phyloP scores from a whole-genome alignment of 1,139 yeast species.

The Suhomyces coccinellae region DNA sequence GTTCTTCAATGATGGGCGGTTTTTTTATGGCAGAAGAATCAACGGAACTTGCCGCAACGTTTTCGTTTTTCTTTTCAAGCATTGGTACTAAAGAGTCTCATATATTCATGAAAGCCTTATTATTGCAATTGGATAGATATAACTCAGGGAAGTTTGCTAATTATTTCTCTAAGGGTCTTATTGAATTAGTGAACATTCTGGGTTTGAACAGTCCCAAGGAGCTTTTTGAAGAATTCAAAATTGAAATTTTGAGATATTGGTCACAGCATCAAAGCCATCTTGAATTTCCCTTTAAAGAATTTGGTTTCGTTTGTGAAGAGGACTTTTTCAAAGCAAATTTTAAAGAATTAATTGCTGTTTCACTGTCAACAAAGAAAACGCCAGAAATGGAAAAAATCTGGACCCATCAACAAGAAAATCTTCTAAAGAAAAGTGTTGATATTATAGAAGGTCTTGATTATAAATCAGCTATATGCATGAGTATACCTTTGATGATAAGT shows the following conservation, averaged over 20 bases:
- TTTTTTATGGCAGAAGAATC: conserved; percentile 38
- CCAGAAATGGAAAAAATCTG: conserved; percentile 7
- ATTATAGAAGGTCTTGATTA: neutral
- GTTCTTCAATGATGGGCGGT: conserved; percentile 30
- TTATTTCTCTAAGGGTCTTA: conserved; percentile 30
- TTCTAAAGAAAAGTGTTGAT: neutral
- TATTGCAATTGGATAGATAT: conserved; percentile 45
- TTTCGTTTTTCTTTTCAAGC: conserved; percentile 33
- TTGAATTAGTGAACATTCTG: conserved; percentile 20
- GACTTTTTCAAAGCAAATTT: conserved; percentile 32
- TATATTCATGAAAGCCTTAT: conserved; percentile 33
- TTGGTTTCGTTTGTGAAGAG: conserved; percentile 30
- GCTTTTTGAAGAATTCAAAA: conserved; percentile 30
- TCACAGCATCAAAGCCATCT: conserved; percentile 31
- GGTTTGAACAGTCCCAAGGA: conserved; percentile 16
- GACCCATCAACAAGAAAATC: neutral
- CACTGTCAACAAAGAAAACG: conserved; percentile 24
- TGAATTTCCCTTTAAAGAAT: conserved; percentile 40
- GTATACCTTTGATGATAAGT: conserved; percentile 42
- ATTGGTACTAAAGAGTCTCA: conserved; percentile 32
- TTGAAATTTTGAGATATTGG: conserved; percentile 46
- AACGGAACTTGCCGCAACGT: conserved; percentile 42
- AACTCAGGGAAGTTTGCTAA: conserved; percentile 31
- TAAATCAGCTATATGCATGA: conserved; percentile 27
- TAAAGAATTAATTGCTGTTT: conserved; percentile 37